Conservation (phyloP, 805 yeast genomes). For the Deakozyma indianensis region DNA sequence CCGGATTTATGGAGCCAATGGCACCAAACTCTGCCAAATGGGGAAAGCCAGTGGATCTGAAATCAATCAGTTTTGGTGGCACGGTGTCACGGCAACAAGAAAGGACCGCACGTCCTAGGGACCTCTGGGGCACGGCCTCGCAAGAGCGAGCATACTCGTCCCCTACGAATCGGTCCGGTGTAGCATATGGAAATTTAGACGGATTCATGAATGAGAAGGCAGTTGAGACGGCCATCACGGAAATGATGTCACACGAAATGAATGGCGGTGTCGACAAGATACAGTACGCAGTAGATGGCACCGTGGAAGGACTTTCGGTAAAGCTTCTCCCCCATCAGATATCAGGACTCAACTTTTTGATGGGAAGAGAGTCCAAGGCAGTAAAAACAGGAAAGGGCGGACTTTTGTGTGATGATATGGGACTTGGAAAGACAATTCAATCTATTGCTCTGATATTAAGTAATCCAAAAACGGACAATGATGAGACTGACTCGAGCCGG, state of each 20-base stretch:
- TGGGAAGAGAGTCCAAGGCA: conserved; percentile 22
- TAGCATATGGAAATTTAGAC: background rate
- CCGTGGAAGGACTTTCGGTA: conserved; percentile 26
- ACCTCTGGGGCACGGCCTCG: background rate
- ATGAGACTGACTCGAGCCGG: conserved; percentile 1
- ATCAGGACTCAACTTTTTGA: conserved; percentile 29
- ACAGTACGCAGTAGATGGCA: background rate
- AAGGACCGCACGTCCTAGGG: background rate
- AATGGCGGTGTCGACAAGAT: conserved; percentile 3
- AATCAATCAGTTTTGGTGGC: conserved; percentile 2
- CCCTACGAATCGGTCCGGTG: background rate
- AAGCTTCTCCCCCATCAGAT: conserved; percentile 32
- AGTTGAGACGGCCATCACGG: conserved; percentile 5
- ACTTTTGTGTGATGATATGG: conserved; percentile 80
- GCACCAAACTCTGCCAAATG: conserved; percentile 13
- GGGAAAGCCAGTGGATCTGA: conserved; percentile 8
- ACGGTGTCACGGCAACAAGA: conserved; percentile 2
- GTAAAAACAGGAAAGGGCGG: conserved; percentile 32
- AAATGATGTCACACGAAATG: conserved; percentile 6
- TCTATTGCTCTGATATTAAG: conserved; percentile 50
- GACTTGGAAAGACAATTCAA: conserved; percentile 77
- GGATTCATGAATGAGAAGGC: conserved; percentile 3
- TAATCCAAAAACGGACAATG: conserved; percentile 5
- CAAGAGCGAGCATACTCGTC: background rate
- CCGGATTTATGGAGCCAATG: conserved; percentile 12